Evolutionary conservation across 1,139 yeast species (phyloP).

Genomic region (Sugiyamaella xylanicola): DNA sequence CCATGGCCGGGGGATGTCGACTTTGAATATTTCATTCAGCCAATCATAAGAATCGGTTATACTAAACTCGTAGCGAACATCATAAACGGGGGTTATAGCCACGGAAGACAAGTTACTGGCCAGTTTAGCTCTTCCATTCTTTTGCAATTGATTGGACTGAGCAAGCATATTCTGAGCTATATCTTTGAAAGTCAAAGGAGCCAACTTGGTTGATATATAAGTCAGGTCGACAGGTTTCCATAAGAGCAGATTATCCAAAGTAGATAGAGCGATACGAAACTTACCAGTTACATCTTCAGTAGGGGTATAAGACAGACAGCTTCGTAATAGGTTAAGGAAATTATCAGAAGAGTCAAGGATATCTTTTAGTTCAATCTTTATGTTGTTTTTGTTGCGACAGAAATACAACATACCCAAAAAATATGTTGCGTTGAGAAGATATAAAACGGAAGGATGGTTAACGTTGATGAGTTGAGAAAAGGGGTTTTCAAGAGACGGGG

Average conservation of each 20-base stretch:
- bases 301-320: slow-evolving; percentile 8
- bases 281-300: slow-evolving; percentile 7
- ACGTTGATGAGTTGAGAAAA: slow-evolving; percentile 6
- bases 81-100: slow-evolving; percentile 3
- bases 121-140: not conserved
- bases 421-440: slow-evolving; percentile 3
- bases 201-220: slow-evolving; percentile 3
- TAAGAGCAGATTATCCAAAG: slow-evolving; percentile 5
- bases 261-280: slow-evolving; percentile 8
- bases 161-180: slow-evolving; percentile 12
- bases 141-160: not conserved
- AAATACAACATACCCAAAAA: slow-evolving; percentile 12
- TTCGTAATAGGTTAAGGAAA: slow-evolving; percentile 5
- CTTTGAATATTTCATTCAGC: slow-evolving; percentile 10
- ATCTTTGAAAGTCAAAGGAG: slow-evolving; percentile 10
- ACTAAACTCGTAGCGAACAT: slow-evolving; percentile 7
- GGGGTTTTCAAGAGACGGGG: not conserved
- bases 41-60: slow-evolving; percentile 9
- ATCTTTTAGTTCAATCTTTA: slow-evolving; percentile 4
- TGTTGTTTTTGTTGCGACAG: not conserved
- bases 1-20: not conserved
- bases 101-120: not conserved
- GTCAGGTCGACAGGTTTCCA: slow-evolving; percentile 10
- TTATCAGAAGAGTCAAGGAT: slow-evolving; percentile 11
- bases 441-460: slow-evolving; percentile 8